Evolutionary conservation across 2,329 filamentous ascomycete species (phyloP).

Genomic region (Colletotrichum australisinense): DNA sequence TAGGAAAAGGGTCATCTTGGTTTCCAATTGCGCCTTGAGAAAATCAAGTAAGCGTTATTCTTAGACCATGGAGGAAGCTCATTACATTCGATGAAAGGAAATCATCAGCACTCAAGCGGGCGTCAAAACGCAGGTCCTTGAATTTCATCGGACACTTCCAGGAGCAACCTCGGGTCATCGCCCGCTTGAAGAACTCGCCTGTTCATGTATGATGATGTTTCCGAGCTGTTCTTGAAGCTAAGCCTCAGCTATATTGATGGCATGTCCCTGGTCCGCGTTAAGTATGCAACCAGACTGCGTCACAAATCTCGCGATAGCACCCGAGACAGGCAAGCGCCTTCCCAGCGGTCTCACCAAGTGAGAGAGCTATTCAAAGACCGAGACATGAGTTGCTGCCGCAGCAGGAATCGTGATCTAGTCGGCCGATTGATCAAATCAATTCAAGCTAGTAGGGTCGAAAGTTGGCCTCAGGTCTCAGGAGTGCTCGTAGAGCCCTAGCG

Average conservation of each 20-base stretch:
- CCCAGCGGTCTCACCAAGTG: background rate
- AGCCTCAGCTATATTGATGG: background rate
- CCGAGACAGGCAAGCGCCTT: background rate
- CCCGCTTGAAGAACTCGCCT: background rate
- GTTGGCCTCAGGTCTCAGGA: background rate
- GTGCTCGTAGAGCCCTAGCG: too few species aligned
- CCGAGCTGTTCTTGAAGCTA: background rate
- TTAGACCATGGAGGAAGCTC: too few species aligned
- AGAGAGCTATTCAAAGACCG: background rate
- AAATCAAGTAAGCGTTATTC: too few species aligned
- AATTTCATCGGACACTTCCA: background rate
- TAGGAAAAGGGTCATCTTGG: too few species aligned
- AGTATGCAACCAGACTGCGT: background rate
- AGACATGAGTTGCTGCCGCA: background rate
- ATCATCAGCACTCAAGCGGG: too few species aligned
- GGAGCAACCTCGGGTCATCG: background rate
- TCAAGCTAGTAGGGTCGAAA: fast-evolving
- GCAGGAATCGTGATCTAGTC: background rate
- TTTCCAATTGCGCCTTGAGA: too few species aligned
- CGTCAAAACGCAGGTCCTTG: too few species aligned
- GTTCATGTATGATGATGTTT: background rate
- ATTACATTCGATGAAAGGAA: too few species aligned
- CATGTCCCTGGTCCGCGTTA: too few species aligned
- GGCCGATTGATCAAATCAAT: background rate
- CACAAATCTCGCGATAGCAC: background rate